A percentile compares a stretch with the other conserved stretches of the same genome.
These are phyloP conservation scores for Pholiota microspora DNA, from an alignment of 768 basidiomycete species.

Conservation along the genomic window DNA sequence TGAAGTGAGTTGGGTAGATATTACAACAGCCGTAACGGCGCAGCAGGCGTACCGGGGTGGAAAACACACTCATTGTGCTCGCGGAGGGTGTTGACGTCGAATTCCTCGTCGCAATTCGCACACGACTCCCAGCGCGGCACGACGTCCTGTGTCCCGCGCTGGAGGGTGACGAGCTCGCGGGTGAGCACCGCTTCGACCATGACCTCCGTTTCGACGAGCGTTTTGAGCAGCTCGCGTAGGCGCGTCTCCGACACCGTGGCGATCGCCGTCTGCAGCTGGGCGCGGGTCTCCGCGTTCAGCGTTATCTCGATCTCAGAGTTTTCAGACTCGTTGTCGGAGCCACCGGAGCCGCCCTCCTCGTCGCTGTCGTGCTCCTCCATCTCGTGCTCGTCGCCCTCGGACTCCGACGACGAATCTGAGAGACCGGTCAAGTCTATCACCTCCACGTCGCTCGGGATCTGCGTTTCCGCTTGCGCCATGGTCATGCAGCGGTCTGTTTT, in stretches of 20 bases:
- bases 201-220: conserved; percentile 37
- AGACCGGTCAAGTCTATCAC: conserved; percentile 45
- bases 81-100: conserved; percentile 36
- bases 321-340: conserved; percentile 23
- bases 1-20: background rate
- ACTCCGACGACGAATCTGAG: conserved; percentile 28
- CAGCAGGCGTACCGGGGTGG: conserved; percentile 45
- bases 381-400: conserved; percentile 22
- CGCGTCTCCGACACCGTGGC: conserved; percentile 39
- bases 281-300: conserved; percentile 38
- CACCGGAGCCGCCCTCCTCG: conserved; percentile 17
- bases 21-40: conserved; percentile 10
- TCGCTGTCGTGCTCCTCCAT: conserved; percentile 23
- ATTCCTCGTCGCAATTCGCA: conserved; percentile 45
- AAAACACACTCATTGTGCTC: conserved; percentile 43
- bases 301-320: conserved; percentile 34
- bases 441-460: conserved; percentile 26
- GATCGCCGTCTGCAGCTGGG: conserved; percentile 41
- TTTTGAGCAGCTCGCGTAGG: conserved; percentile 38
- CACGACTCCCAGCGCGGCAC: conserved; percentile 47
- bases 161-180: conserved; percentile 40
- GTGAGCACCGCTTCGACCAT: conserved; percentile 41
- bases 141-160: conserved; percentile 31
- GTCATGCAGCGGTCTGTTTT: too few species aligned
- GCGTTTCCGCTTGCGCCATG: background rate